Percentiles rank a stretch among this genome's conserved stretches.
Conservation (phyloP, 2,329 filamentous ascomycete species). For the Cercospora janseana region DNA sequence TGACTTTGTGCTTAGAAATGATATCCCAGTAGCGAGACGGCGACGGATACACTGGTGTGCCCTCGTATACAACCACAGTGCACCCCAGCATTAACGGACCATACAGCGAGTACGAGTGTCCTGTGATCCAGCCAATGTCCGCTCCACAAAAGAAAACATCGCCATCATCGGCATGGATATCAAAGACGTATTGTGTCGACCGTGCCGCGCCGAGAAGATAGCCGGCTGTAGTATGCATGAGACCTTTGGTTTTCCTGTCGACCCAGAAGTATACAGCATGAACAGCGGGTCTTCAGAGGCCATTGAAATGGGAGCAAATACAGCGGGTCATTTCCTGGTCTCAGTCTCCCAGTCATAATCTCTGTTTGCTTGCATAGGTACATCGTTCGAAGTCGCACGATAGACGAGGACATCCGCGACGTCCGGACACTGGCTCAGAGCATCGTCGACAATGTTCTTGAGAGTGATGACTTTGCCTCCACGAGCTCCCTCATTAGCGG, state of each 20-base stretch:
- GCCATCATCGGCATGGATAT: constrained; percentile 72
- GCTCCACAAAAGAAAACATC: constrained; percentile 96
- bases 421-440: too few relatives aligned
- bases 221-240: constrained; percentile 93
- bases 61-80: constrained; percentile 83
- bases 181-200: constrained; percentile 96
- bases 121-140: constrained; percentile 91
- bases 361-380: too few relatives aligned
- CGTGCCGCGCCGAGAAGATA: constrained; percentile 89
- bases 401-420: too few relatives aligned
- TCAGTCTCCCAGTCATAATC: too few relatives aligned
- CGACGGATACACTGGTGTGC: constrained; percentile 79
- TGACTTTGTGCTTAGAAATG: constrained; percentile 77
- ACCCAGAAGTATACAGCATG: constrained; percentile 78
- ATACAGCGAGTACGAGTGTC: constrained; percentile 83
- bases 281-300: constrained; percentile 94
- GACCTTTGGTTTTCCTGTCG: constrained; percentile 83
- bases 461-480: constrained; percentile 93
- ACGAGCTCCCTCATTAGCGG: constrained; percentile 91
- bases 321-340: constrained; percentile 91
- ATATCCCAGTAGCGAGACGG: constrained; percentile 87
- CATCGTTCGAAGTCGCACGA: too few relatives aligned
- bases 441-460: constrained; percentile 97
- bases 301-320: constrained; percentile 83
- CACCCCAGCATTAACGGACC: constrained; percentile 80